Conservation (phyloP, 78 protist genomes). For the Creolimax fragrantissima region DNA sequence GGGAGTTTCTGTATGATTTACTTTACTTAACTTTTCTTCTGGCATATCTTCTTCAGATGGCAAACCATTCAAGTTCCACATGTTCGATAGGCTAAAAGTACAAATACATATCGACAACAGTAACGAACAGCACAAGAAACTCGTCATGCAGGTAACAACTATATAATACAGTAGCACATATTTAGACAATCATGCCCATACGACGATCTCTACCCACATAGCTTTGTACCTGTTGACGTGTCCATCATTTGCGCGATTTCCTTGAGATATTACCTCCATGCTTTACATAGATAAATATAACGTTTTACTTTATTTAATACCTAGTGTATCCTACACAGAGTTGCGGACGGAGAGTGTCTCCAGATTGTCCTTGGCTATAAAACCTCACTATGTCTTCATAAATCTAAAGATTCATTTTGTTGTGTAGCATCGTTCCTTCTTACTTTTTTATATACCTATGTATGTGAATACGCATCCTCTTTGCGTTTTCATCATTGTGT, state of each 20-base stretch:
- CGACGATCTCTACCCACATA: neutral
- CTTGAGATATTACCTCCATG: neutral
- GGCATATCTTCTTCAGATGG: neutral
- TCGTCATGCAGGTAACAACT: neutral
- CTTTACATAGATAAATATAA: neutral
- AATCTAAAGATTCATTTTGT: neutral
- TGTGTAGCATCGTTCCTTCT: neutral
- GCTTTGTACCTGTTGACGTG: neutral
- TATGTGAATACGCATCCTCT: too few species aligned
- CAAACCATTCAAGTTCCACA: neutral
- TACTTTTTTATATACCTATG: neutral
- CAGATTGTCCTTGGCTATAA: neutral
- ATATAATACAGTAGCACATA: neutral
- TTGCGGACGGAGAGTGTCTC: neutral
- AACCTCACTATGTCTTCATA: neutral
- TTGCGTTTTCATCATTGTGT: too few species aligned
- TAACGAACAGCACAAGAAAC: neutral
- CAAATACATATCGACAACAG: neutral
- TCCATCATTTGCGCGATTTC: neutral
- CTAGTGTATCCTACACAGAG: neutral
- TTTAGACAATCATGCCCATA: neutral
- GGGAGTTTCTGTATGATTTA: neutral
- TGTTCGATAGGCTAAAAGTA: constrained; percentile 17
- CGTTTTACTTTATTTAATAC: neutral
- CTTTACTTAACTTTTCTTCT: neutral